These are phyloP conservation scores for Tricholoma bakamatsutake DNA, from an alignment of 768 basidiomycete genomes.

Conservation along the genomic window DNA sequence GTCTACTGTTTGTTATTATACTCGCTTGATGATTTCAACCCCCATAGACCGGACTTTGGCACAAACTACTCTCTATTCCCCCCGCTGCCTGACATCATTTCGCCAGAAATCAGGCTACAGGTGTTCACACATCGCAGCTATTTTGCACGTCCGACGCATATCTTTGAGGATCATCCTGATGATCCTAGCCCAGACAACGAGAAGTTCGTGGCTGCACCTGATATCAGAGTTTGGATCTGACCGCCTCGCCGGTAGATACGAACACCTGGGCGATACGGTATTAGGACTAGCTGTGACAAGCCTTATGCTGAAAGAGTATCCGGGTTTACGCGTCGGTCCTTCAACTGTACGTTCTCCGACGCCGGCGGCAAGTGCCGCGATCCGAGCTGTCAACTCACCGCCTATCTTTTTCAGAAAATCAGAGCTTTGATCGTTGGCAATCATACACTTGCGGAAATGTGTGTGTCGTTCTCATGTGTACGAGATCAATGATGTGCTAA, in stretches of 20 bases:
- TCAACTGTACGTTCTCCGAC: conserved; percentile 49
- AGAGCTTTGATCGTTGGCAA: conserved; percentile 73
- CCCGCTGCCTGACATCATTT: conserved; percentile 50
- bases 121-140: conserved; percentile 76
- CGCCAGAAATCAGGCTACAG: conserved; percentile 38
- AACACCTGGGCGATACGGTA: conserved; percentile 75
- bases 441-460: conserved; percentile 67
- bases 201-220: conserved; percentile 40
- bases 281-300: conserved; percentile 61
- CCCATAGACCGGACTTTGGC: conserved; percentile 39
- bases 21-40: background rate
- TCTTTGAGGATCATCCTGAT: conserved; percentile 68
- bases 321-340: conserved; percentile 69
- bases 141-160: conserved; percentile 61
- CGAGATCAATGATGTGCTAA: conserved; percentile 1
- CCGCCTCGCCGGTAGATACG: conserved; percentile 40
- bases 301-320: conserved; percentile 59
- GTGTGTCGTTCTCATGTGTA: conserved; percentile 12
- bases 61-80: conserved; percentile 43
- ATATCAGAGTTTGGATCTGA: background rate
- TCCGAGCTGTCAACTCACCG: conserved; percentile 1
- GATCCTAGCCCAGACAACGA: conserved; percentile 82
- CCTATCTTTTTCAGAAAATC: conserved; percentile 55
- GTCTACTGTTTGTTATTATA: background rate
- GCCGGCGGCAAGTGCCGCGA: conserved; percentile 10